A percentile compares a stretch with the other conserved stretches of the same genome.
Evolutionary conservation across 192 early-diverging fungal genomes (phyloP).

Genomic region (Coemansia umbellata): DNA sequence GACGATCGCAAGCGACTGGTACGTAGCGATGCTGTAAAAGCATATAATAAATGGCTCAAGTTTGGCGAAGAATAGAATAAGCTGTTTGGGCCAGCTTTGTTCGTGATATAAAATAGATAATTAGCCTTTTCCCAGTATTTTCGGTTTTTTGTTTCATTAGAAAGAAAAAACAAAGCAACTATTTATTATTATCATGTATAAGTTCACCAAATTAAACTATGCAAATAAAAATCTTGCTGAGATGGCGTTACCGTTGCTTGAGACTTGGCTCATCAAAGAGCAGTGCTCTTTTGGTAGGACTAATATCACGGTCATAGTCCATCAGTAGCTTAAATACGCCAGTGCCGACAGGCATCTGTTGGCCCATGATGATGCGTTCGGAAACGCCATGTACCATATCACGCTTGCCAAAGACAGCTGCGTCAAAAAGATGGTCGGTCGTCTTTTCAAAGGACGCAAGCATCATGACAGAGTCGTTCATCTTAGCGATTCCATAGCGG

Average conservation of each 20-base stretch:
- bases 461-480: constrained; percentile 99
- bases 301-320: constrained; percentile 58
- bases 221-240: not conserved
- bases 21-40: constrained; percentile 80
- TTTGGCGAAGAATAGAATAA: constrained; percentile 29
- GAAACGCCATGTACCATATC: constrained; percentile 95
- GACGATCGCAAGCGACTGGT: constrained; percentile 91
- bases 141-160: too few relatives aligned
- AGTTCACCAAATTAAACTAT: not conserved
- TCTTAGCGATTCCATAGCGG: constrained; percentile 98
- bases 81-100: too few relatives aligned
- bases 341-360: constrained; percentile 94
- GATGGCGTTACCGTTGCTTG: not conserved
- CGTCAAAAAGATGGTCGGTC: constrained; percentile 98
- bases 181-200: not conserved
- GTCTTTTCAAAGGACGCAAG: constrained; percentile 99
- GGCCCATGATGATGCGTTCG: constrained; percentile 99
- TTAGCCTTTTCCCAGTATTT: too few relatives aligned
- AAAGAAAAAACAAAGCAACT: not conserved
- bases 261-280: constrained; percentile 59
- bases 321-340: constrained; percentile 92
- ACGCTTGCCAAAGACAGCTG: constrained; percentile 89
- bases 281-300: constrained; percentile 54
- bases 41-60: constrained; percentile 77
- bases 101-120: constrained; percentile 1